Evolutionary conservation across 495 filamentous ascomycete species (phyloP), one percentile per base, ranked within the genome.

Genomic region (Niebla homalea): DNA sequence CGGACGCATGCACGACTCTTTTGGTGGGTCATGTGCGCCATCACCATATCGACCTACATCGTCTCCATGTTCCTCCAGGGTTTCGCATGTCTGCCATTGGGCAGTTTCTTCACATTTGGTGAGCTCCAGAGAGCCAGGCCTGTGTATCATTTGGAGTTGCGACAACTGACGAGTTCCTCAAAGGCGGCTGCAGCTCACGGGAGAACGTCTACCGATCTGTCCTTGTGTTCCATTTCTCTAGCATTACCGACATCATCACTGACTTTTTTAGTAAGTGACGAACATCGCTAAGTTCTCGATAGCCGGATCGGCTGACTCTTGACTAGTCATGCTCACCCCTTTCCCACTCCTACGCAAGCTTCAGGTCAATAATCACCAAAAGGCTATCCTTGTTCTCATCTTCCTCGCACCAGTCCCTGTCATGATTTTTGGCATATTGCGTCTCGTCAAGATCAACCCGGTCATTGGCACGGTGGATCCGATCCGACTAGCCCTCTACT

Each of bases 281-380:
- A 16, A 1, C 10, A 14, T 12, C 21, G 8, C 39, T 41, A n/a
- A n/a, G n/a, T 18, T 7, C 10, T 7, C 16, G 8, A 8, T 19
- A 2, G 5, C 12, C 16, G 39, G 18, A 37, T 11, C 14, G 2
- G 29, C 29, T 32, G 3, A 18, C 4, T 15, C 4, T 37, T n/a
- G 14, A 15, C 8, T 4, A 49, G 46, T 49, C 14, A 49, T 49
- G 46, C 29, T 49, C 19, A 49, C 36, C 35, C 46, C 46, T 4
- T 49, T 49, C 21, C 46, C 46, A 36, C 46, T 49, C 46, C 16
- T 49, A 20, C 16, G 29, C 23, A 49, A 49, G 36, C 46, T 49
- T 20, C 46, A 49, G 36, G n/a, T 49, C 25, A 49, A 49, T 15
- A 11, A 20, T 18, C 23, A 19, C 46, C 35, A 49, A 22, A 49